Percentiles rank a stretch among this genome's conserved stretches.
These are phyloP conservation scores for Pachysandra terminalis DNA, from an alignment of 164 flowering plant species.

Conservation along the genomic window DNA sequence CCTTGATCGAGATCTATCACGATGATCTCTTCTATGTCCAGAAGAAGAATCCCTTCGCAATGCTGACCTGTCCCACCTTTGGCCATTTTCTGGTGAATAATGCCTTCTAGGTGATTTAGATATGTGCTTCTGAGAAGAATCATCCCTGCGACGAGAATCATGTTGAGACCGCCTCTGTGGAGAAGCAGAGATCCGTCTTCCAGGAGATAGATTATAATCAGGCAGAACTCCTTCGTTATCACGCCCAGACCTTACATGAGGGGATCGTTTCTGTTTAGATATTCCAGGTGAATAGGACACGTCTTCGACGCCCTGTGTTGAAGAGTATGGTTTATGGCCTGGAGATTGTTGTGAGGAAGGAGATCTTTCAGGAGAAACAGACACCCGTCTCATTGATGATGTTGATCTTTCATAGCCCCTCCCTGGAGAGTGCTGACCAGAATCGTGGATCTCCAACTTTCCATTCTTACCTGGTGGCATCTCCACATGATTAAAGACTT, in stretches of 20 bases:
- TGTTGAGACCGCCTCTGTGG: slow-evolving; percentile 18
- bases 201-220: slow-evolving; percentile 8
- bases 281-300: slow-evolving; percentile 14
- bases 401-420: slow-evolving; percentile 10
- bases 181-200: slow-evolving; percentile 18
- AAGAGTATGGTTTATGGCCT: slow-evolving; percentile 7
- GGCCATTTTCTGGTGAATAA: slow-evolving; percentile 14
- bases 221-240: slow-evolving; percentile 10
- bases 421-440: slow-evolving; percentile 7
- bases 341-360: slow-evolving; percentile 8
- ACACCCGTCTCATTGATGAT: slow-evolving; percentile 14
- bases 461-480: background rate
- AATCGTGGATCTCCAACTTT: slow-evolving; percentile 9
- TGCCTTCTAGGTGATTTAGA: slow-evolving; percentile 22
- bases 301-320: slow-evolving; percentile 10
- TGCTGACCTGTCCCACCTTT: slow-evolving; percentile 18
- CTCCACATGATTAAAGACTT: slow-evolving; percentile 1
- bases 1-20: slow-evolving; percentile 32
- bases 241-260: slow-evolving; percentile 13
- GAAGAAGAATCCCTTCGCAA: slow-evolving; percentile 25
- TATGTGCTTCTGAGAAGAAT: slow-evolving; percentile 12
- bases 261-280: slow-evolving; percentile 12
- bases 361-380: slow-evolving; percentile 19
- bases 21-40: slow-evolving; percentile 22
- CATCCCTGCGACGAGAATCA: slow-evolving; percentile 18